These are phyloP conservation scores for Lasiosphaeria ovina DNA, from an alignment of 495 filamentous ascomycete genomes.

Conservation along the genomic window DNA sequence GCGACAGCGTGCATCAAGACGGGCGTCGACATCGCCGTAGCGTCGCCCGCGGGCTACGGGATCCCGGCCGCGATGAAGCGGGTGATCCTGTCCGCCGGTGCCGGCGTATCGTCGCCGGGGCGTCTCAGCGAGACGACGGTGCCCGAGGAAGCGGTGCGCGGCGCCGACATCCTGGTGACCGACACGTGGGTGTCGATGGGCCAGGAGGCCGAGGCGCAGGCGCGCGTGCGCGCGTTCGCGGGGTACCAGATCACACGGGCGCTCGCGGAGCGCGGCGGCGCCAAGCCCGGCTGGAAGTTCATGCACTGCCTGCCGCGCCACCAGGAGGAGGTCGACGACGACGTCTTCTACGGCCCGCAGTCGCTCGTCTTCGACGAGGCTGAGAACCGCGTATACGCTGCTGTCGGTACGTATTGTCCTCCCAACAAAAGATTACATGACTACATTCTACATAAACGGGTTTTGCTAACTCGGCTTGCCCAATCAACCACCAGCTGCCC, in stretches of 20 bases:
- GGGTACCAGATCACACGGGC: conserved; percentile 88
- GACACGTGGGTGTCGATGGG: conserved; percentile 99
- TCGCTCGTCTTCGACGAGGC: conserved; percentile 90
- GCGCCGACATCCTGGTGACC: conserved; percentile 87
- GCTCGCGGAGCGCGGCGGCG: conserved; percentile 78
- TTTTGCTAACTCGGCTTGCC: not conserved
- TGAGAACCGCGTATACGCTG: conserved; percentile 91
- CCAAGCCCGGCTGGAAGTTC: conserved; percentile 89
- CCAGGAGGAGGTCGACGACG: conserved; percentile 88
- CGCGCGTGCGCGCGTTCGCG: conserved; percentile 74
- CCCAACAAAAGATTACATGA: too few species aligned
- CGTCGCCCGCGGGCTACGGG: conserved; percentile 77
- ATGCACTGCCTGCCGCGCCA: conserved; percentile 99
- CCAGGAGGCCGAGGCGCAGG: conserved; percentile 78
- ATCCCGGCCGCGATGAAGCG: conserved; percentile 70
- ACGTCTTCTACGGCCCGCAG: conserved; percentile 81
- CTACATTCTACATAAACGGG: not conserved
- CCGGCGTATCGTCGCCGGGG: conserved; percentile 57
- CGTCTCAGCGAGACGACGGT: conserved; percentile 68
- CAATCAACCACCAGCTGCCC: conserved; percentile 49
- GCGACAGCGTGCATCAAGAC: conserved; percentile 82
- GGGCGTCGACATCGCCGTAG: conserved; percentile 80
- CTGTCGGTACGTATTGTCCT: conserved; percentile 56
- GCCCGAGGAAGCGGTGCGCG: conserved; percentile 85
- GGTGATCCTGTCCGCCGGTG: conserved; percentile 61